Evolutionary conservation across 441 rosid genomes (phyloP).

Genomic region (Adansonia gregorii): DNA sequence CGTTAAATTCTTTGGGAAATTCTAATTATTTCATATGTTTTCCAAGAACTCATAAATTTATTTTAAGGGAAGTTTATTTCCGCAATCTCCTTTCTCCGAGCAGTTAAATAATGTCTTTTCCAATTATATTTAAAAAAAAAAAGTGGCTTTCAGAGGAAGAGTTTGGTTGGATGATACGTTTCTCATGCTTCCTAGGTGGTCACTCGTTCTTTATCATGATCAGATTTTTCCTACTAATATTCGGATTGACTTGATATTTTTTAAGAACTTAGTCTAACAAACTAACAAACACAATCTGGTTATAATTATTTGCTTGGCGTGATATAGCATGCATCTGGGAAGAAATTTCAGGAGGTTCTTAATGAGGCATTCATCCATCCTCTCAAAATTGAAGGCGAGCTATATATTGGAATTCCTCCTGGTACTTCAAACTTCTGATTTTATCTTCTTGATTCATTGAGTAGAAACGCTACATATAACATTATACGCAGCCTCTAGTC

Average conservation of each 20-base stretch:
- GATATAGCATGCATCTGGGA: slow-evolving; percentile 89
- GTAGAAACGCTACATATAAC: slow-evolving; percentile 10
- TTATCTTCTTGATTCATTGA: slow-evolving; percentile 28
- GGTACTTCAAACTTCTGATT: slow-evolving; percentile 46
- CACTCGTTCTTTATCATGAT: neutral
- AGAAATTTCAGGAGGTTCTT: slow-evolving; percentile 89
- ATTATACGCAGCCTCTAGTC: neutral
- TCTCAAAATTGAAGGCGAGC: slow-evolving; percentile 81
- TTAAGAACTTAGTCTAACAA: neutral
- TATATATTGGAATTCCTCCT: slow-evolving; percentile 91
- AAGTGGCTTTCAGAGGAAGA: no score
- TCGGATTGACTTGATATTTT: slow-evolving; percentile 1
- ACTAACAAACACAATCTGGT: neutral
- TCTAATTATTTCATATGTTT: neutral
- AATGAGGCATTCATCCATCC: slow-evolving; percentile 79
- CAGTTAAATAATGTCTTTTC: neutral
- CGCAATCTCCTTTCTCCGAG: neutral
- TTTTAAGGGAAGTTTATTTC: neutral
- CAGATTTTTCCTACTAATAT: slow-evolving; percentile 9
- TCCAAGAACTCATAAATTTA: neutral
- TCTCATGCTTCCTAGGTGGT: neutral
- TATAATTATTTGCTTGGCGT: slow-evolving; percentile 30
- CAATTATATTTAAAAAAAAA: neutral
- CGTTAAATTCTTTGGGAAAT: neutral
- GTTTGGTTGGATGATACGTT: no score